Conservation (phyloP, 2,329 filamentous ascomycete genomes). For the Mycosphaerella sp. region DNA sequence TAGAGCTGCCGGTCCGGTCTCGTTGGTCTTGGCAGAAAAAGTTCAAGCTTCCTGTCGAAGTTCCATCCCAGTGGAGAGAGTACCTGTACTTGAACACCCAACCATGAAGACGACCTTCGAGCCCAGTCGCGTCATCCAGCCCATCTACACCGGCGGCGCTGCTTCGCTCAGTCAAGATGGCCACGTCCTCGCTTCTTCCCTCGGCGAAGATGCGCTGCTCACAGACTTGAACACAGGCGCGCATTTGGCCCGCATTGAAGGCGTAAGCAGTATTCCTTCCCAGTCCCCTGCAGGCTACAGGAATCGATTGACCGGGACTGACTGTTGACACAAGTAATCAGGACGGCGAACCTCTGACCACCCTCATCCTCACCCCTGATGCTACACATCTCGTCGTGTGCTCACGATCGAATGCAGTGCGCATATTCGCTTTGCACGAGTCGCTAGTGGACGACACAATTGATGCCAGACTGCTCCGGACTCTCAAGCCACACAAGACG, state of each 20-base stretch:
- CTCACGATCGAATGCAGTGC: constrained; percentile 93
- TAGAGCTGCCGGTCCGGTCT: background rate
- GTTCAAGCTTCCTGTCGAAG: constrained; percentile 12
- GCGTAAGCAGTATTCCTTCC: constrained; percentile 50
- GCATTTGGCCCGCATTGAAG: constrained; percentile 80
- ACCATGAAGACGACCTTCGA: constrained; percentile 71
- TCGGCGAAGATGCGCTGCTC: constrained; percentile 88
- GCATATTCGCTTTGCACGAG: constrained; percentile 69
- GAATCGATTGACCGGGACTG: constrained; percentile 24
- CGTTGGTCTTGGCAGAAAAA: constrained; percentile 9
- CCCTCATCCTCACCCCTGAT: constrained; percentile 74
- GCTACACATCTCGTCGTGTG: constrained; percentile 84
- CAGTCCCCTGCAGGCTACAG: background rate
- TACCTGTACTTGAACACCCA: background rate
- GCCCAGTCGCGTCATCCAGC: constrained; percentile 72
- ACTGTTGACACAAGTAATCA: constrained; percentile 37
- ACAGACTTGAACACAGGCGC: constrained; percentile 77
- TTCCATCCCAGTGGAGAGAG: background rate
- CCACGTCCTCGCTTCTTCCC: constrained; percentile 73
- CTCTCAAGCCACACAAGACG: constrained; percentile 81
- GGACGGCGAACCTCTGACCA: constrained; percentile 67
- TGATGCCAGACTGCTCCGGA: constrained; percentile 64
- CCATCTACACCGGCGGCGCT: constrained; percentile 88
- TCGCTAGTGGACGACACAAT: constrained; percentile 53
- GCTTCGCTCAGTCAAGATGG: constrained; percentile 77